Percentiles rank a stretch among this genome's conserved stretches.
Evolutionary conservation across 1,284 basidiomycete genomes (phyloP).

Genomic region (Exobasidium cylindrosporum): DNA sequence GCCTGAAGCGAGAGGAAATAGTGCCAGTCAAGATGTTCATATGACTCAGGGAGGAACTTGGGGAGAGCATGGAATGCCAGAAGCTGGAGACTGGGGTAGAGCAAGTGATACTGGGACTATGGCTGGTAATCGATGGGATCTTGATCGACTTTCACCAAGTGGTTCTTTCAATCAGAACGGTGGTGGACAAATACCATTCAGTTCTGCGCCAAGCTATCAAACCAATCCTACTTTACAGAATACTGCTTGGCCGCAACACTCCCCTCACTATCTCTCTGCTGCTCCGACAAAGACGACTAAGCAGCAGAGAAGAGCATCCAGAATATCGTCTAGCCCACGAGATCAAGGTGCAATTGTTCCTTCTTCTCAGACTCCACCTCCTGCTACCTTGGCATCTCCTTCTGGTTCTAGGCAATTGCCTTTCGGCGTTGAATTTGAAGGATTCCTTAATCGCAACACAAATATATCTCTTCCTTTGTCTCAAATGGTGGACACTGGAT

Average conservation of each 20-base stretch:
- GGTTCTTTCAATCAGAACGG: not conserved
- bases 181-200: slow-evolving; percentile 5
- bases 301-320: slow-evolving; percentile 29
- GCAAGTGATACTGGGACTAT: slow-evolving; percentile 40
- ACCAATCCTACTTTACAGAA: not conserved
- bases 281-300: not conserved
- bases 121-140: too few relatives aligned
- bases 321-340: slow-evolving; percentile 19
- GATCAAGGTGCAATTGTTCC: not conserved
- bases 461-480: slow-evolving; percentile 39
- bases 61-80: slow-evolving; percentile 38
- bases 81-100: slow-evolving; percentile 16
- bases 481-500: slow-evolving; percentile 27
- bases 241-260: not conserved
- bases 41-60: slow-evolving; percentile 6
- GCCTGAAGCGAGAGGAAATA: not conserved
- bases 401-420: not conserved
- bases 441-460: slow-evolving; percentile 42
- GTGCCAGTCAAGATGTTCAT: not conserved
- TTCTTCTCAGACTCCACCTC: slow-evolving; percentile 23
- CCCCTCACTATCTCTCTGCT: not conserved
- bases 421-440: slow-evolving; percentile 34
- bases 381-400: slow-evolving; percentile 2
- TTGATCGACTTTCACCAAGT: not conserved
- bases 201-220: slow-evolving; percentile 1